A percentile compares a stretch with the other conserved stretches of the same genome.
These are phyloP conservation scores for Alopecurus myosuroides DNA, from an alignment of 176 grass and related monocot species.

Conservation along the genomic window DNA sequence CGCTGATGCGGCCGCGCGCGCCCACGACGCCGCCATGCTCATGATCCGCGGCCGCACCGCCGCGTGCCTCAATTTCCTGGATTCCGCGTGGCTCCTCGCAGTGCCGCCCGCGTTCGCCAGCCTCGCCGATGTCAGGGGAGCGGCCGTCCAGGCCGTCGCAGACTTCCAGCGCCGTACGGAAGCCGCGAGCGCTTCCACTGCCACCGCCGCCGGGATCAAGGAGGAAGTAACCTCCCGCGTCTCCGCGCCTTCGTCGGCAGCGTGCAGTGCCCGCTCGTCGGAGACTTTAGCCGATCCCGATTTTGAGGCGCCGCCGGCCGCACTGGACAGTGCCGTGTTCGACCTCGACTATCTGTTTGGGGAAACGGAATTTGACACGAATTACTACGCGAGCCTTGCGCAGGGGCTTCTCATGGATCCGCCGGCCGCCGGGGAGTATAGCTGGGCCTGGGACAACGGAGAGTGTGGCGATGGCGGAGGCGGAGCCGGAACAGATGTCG, in stretches of 20 bases:
- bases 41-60: slow-evolving; percentile 29
- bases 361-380: not conserved
- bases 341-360: not conserved
- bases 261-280: not conserved
- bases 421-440: not conserved
- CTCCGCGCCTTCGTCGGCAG: not conserved
- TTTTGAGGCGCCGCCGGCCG: not conserved
- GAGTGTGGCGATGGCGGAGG: not conserved
- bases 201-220: not conserved
- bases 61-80: not conserved
- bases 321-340: not conserved
- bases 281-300: not conserved
- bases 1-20: slow-evolving; percentile 67
- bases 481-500: not conserved
- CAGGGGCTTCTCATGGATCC: not conserved
- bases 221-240: not conserved
- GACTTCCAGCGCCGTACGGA: not conserved
- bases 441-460: slow-evolving; percentile 6
- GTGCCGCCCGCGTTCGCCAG: not conserved
- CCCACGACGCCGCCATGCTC: slow-evolving; percentile 67
- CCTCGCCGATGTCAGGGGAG: not conserved
- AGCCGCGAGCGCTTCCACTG: not conserved
- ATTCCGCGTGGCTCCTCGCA: not conserved
- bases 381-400: not conserved
- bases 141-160: not conserved